phyloP scores from a whole-genome alignment of 2,329 filamentous ascomycete species.

The Corniculantispora saksenae region DNA sequence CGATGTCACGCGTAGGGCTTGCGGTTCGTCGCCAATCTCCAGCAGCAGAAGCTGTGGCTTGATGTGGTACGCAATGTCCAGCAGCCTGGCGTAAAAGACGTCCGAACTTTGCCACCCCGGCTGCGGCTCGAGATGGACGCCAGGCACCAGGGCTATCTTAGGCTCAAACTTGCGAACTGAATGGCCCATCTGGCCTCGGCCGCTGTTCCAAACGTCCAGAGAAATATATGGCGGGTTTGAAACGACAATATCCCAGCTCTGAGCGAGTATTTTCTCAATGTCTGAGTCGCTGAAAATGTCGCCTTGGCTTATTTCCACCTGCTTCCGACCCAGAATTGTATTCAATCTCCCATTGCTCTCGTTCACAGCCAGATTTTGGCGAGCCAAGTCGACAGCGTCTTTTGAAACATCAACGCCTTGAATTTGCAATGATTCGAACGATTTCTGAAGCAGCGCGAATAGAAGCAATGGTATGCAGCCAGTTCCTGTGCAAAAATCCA shows the following conservation, averaged over 20 bases:
- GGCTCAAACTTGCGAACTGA: slow-evolving; percentile 86
- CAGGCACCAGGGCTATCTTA: slow-evolving; percentile 70
- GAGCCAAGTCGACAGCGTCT: slow-evolving; percentile 64
- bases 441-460: slow-evolving; percentile 57
- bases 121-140: slow-evolving; percentile 30
- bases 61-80: slow-evolving; percentile 54
- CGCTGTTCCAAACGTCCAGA: slow-evolving; percentile 41
- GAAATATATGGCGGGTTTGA: slow-evolving; percentile 95
- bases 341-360: slow-evolving; percentile 28
- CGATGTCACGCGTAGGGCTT: slow-evolving; percentile 64
- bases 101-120: slow-evolving; percentile 43
- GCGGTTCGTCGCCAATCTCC: slow-evolving; percentile 70
- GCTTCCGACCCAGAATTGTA: slow-evolving; percentile 21
- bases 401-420: slow-evolving; percentile 73
- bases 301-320: slow-evolving; percentile 47
- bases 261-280: slow-evolving; percentile 29
- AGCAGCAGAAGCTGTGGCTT: slow-evolving; percentile 61
- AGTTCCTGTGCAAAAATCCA: slow-evolving; percentile 89
- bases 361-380: slow-evolving; percentile 62
- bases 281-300: slow-evolving; percentile 51
- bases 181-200: slow-evolving; percentile 53
- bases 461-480: slow-evolving; percentile 86
- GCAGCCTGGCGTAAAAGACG: slow-evolving; percentile 67
- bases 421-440: slow-evolving; percentile 48
- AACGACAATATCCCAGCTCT: slow-evolving; percentile 65